phyloP scores from a whole-genome alignment of 2,329 filamentous ascomycete species.

The Talaromyces piceae region DNA sequence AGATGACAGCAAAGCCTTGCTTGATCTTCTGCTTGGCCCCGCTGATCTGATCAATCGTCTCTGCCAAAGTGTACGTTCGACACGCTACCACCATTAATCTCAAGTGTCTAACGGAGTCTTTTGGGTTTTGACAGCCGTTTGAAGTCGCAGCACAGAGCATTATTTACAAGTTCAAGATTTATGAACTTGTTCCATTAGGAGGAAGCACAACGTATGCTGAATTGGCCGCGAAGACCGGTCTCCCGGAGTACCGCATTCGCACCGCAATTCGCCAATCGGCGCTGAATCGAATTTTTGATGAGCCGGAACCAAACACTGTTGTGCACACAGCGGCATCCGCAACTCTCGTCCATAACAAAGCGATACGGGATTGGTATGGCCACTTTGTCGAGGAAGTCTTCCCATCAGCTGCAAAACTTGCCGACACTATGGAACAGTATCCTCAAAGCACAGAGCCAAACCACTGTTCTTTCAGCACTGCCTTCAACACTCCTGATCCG shows the following conservation, averaged over 20 bases:
- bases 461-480: slow-evolving; percentile 3
- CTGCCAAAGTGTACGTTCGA: background rate
- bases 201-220: background rate
- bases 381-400: background rate
- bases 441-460: background rate
- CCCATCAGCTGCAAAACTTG: background rate
- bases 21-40: background rate
- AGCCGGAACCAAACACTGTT: background rate
- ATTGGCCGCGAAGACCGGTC: background rate
- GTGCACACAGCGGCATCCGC: slow-evolving; percentile 1
- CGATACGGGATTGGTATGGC: background rate
- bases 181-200: slow-evolving; percentile 2
- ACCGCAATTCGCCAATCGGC: background rate
- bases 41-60: background rate
- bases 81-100: background rate
- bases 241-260: background rate
- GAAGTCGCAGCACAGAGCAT: background rate
- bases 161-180: background rate
- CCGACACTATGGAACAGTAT: background rate
- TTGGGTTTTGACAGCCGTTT: background rate
- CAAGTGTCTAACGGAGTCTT: background rate
- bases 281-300: slow-evolving; percentile 5
- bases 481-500: background rate
- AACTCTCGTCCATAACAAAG: slow-evolving; percentile 2
- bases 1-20: background rate